Base-by-base conservation (phyloP, 2,329 filamentous ascomycete species). In the Botryotinia globosa region DNA sequence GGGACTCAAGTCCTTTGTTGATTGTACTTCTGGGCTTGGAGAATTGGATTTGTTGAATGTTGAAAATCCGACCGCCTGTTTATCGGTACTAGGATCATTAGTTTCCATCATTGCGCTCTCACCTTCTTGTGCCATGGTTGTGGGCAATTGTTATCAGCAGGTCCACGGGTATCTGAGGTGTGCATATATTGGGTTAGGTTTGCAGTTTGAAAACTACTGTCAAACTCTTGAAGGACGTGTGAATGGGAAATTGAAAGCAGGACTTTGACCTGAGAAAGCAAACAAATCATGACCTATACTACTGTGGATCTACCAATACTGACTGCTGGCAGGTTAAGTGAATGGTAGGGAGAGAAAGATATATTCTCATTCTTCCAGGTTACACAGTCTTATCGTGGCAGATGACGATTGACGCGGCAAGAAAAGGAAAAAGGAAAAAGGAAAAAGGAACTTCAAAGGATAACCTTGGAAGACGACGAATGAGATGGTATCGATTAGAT, bases 11-110 rank as follows among this genome's bases (percentile, higher is more conserved):
- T 62, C 42, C 67, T 62, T 67, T 54, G 48, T 67, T 67, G 34
- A 22, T 42, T 70, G 68, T 48, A 29, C 48, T 59, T 29, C 54
- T 51, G 39, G 42, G 32, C 42, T 25, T 39, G 69, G 58, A 45
- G 64, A 62, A 70, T 45, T 68, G 37, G 9, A 58, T 70, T 65
- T 64, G 18, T 71, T 68, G 73, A 39, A 68, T 73, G 37, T 68
- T 69, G 73, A 69, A 67, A 66, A 59, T 39, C 72, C 73, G 54
- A 74, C 73, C 29, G 65, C 29, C 29, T 44, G 59, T 42, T 54
- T 54, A 42, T 59, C 61, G n/a, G 73, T 66, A 71, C 76, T 78
- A 69, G 76, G 77, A 75, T 77, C 68, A 48, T 73, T 77, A 77
- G 76, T 75, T 67, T 69, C 74, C 72, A 69, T 62, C 25, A 58